Base-by-base conservation (phyloP, 495 filamentous ascomycete genomes). In the Lophium mytilinum region DNA sequence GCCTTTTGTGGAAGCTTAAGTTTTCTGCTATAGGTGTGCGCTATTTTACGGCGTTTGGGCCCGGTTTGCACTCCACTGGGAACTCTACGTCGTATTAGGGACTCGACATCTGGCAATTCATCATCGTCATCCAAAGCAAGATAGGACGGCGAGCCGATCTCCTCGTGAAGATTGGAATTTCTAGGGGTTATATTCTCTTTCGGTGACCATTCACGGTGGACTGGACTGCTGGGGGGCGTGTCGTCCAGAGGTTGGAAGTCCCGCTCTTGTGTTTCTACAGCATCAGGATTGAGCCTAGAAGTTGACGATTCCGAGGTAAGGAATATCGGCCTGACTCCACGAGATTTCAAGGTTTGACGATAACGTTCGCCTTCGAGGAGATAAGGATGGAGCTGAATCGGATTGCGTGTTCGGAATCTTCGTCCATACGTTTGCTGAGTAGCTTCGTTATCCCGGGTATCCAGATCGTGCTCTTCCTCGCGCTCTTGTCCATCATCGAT, bases 371-470 rank as follows among this genome's bases (percentile, higher is more conserved):
- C 56, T 21, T 73, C 71, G 15, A 69, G 60, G 1, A 64, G 50
- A 48, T 71, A 73, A 24, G 71, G 71, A 56, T 73, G 67, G 17
- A 73, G 58, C 47, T 73, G 71, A 30, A 70, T 71, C 14, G 66
- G 58, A 6, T 63, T 71, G 3, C 71, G 40, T 14, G 49, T 48
- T 1, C 71, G 51, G 1, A 73, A 53, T 21, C 46, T 64, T 15
- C 69, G 61, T 15, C 40, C 33, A 19, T 7, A 19, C 10, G 15
- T 43, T 4, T 46, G 36, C 40, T 54, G 37, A 1, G 21, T 37
- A 18, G 40, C 14, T 42, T 42, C 24, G 24, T 30, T 30, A 6
- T 30, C 24, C 24, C 24, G 1, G 4, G 2, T 8, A n/a, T 8
- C 40, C 40, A 42, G 9, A 8, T 2, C 17, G 9, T 42, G 14